These are phyloP conservation scores for Penicillium nucicola DNA, from an alignment of 495 filamentous ascomycete genomes.

Conservation along the genomic window DNA sequence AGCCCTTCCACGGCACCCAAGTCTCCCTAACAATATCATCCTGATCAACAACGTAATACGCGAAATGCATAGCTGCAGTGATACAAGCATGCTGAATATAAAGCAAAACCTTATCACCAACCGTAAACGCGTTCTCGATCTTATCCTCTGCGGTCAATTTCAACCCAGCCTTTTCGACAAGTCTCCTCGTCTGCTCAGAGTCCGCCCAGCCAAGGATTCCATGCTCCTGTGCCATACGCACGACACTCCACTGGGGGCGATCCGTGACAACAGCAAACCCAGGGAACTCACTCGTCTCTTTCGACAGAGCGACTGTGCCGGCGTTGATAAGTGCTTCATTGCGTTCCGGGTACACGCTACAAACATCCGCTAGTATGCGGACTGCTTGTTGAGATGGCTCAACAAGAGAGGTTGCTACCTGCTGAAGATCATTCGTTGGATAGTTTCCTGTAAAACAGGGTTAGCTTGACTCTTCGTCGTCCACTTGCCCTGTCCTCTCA, in stretches of 20 bases:
- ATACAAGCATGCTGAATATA: conserved; percentile 33
- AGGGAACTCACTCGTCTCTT: conserved; percentile 20
- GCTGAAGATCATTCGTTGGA: conserved; percentile 24
- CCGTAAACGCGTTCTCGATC: conserved; percentile 17
- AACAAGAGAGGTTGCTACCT: conserved; percentile 21
- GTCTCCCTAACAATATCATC: conserved; percentile 26
- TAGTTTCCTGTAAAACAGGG: conserved; percentile 12
- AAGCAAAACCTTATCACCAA: conserved; percentile 27
- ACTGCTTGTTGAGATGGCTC: conserved; percentile 16
- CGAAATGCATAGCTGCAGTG: conserved; percentile 23
- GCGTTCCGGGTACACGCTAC: conserved; percentile 25
- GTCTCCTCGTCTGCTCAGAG: conserved; percentile 4
- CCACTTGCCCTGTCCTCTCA: too few species aligned
- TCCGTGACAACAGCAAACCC: conserved; percentile 15
- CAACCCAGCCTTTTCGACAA: background rate
- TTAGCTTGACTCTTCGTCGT: too few species aligned
- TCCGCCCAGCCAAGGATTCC: conserved; percentile 46
- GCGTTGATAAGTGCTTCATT: conserved; percentile 28
- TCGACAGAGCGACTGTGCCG: conserved; percentile 18
- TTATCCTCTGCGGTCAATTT: conserved; percentile 6
- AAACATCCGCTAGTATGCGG: conserved; percentile 21
- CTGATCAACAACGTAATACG: conserved; percentile 26
- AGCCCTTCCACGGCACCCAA: conserved; percentile 31
- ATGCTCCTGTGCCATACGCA: conserved; percentile 64
- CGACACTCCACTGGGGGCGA: conserved; percentile 56